Conservation (phyloP, 83 land plant species). For the Thuja plicata region DNA sequence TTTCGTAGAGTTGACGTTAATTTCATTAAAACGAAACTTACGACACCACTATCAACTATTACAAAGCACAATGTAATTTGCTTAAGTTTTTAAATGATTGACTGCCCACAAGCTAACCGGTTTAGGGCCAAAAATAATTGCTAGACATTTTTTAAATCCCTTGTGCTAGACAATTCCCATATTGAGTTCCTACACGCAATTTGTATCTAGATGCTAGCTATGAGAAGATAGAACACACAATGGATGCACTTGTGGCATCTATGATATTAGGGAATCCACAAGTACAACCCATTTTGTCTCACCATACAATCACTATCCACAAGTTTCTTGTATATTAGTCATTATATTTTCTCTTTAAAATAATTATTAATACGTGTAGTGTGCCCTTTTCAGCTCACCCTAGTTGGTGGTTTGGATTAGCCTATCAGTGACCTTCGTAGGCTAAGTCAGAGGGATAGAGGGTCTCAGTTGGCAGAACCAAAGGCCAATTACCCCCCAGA, state of each 20-base stretch:
- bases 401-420: too few relatives aligned
- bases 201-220: neutral
- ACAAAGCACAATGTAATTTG: neutral
- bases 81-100: neutral
- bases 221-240: neutral
- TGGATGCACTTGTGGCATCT: neutral
- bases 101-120: neutral
- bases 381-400: too few relatives aligned
- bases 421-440: too few relatives aligned
- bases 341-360: neutral
- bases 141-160: neutral
- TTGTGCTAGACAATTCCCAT: neutral
- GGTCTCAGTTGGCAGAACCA: too few relatives aligned
- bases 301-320: neutral
- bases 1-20: too few relatives aligned
- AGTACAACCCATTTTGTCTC: neutral
- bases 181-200: neutral
- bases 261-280: neutral
- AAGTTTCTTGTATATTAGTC: neutral
- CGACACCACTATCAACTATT: too few relatives aligned
- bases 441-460: too few relatives aligned
- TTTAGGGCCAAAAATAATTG: neutral
- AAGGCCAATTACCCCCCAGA: too few relatives aligned
- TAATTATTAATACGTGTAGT: neutral
- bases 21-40: too few relatives aligned